Conservation (phyloP, 2,329 filamentous ascomycete genomes). For the Alternaria sp. region DNA sequence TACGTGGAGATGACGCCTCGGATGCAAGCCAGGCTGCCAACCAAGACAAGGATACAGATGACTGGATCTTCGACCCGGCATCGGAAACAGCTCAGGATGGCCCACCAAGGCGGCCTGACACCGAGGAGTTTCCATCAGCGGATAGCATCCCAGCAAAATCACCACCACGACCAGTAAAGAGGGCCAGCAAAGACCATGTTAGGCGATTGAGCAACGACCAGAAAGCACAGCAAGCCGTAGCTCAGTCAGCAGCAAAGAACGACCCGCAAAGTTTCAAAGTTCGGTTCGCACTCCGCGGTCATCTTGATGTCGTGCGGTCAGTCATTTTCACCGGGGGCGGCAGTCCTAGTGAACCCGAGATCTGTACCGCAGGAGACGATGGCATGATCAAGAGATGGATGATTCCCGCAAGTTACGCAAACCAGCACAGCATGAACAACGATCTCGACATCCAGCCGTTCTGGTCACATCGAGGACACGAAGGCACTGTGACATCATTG, state of each 20-base stretch:
- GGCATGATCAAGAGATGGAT: constrained; percentile 97
- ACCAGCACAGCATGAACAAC: constrained; percentile 65
- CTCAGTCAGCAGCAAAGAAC: constrained; percentile 54
- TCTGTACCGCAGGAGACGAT: constrained; percentile 95
- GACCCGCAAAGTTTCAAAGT: constrained; percentile 88
- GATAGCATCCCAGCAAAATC: constrained; percentile 81
- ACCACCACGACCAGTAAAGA: constrained; percentile 69
- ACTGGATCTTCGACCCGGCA: constrained; percentile 88
- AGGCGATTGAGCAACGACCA: constrained; percentile 67
- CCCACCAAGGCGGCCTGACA: constrained; percentile 74
- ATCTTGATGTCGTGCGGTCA: constrained; percentile 90
- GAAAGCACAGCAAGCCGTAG: constrained; percentile 63
- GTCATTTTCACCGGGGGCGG: constrained; percentile 97
- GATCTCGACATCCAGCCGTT: constrained; percentile 92
- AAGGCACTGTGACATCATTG: constrained; percentile 85
- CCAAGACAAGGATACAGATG: constrained; percentile 65
- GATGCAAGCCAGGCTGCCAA: constrained; percentile 48
- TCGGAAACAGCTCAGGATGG: constrained; percentile 62
- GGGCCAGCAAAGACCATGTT: constrained; percentile 69
- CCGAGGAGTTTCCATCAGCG: constrained; percentile 83
- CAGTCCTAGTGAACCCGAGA: constrained; percentile 92
- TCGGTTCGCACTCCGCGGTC: constrained; percentile 87
- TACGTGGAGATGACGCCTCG: constrained; percentile 50
- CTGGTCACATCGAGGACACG: constrained; percentile 93
- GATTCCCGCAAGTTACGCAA: constrained; percentile 80